Evolutionary conservation across 768 basidiomycete genomes (phyloP).

Genomic region (Rhodotorula babjevae): DNA sequence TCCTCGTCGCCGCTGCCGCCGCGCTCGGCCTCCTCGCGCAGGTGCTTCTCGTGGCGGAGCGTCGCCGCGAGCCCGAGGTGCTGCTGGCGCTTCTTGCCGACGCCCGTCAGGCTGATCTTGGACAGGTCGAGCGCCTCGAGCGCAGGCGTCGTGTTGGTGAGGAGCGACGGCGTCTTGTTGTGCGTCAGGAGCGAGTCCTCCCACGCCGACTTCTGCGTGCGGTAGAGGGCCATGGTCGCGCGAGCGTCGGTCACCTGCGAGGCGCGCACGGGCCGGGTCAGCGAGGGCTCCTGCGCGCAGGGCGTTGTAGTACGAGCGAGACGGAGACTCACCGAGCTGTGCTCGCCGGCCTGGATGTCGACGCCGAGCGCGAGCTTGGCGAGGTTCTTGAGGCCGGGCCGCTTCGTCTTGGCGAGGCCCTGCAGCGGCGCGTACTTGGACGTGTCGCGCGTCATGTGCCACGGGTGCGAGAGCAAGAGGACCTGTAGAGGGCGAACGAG

Average conservation of each 20-base stretch:
- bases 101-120: slow-evolving; percentile 22
- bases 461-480: slow-evolving; percentile 49
- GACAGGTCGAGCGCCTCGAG: slow-evolving; percentile 18
- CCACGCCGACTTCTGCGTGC: slow-evolving; percentile 76
- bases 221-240: slow-evolving; percentile 90
- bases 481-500: slow-evolving; percentile 42
- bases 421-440: slow-evolving; percentile 49
- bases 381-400: slow-evolving; percentile 72
- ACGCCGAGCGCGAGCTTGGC: slow-evolving; percentile 72
- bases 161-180: slow-evolving; percentile 44
- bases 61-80: slow-evolving; percentile 21
- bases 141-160: slow-evolving; percentile 34
- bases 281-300: not conserved
- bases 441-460: slow-evolving; percentile 49
- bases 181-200: slow-evolving; percentile 55
- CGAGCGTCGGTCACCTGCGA: slow-evolving; percentile 84
- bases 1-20: slow-evolving; percentile 11
- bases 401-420: slow-evolving; percentile 59
- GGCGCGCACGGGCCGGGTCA: not conserved
- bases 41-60: slow-evolving; percentile 17
- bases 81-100: slow-evolving; percentile 30
- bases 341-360: slow-evolving; percentile 80
- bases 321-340: slow-evolving; percentile 67
- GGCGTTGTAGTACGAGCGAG: not conserved
- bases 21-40: slow-evolving; percentile 1